phyloP scores from a whole-genome alignment of 2,329 filamentous ascomycete genomes.

The Sporothrix euskadiensis region DNA sequence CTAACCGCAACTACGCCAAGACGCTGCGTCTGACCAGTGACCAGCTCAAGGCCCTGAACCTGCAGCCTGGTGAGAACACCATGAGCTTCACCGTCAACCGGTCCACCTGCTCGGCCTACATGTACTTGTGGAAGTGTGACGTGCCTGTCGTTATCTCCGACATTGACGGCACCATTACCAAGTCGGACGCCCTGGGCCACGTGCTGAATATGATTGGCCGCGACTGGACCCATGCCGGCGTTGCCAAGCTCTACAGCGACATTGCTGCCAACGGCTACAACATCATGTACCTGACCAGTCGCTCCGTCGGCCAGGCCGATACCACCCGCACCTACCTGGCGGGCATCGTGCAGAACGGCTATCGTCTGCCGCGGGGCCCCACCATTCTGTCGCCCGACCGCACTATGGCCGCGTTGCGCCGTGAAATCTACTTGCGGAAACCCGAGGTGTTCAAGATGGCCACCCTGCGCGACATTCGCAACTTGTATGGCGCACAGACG shows the following conservation, averaged over 20 bases:
- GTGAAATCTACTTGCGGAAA: conserved; percentile 92
- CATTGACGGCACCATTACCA: conserved; percentile 98
- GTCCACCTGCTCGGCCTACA: conserved; percentile 85
- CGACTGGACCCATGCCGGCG: conserved; percentile 96
- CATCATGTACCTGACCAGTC: conserved; percentile 94
- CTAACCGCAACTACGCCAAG: conserved; percentile 90
- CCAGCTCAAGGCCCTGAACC: conserved; percentile 80
- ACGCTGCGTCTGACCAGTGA: conserved; percentile 93
- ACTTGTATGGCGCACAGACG: conserved; percentile 73
- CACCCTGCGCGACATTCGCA: conserved; percentile 89
- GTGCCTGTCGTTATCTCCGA: conserved; percentile 96
- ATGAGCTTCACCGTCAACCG: conserved; percentile 97
- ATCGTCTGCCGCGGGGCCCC: conserved; percentile 81
- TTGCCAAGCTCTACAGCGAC: conserved; percentile 95
- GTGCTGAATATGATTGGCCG: conserved; percentile 95
- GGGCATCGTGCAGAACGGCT: conserved; percentile 84
- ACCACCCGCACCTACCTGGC: conserved; percentile 86
- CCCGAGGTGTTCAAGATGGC: conserved; percentile 99
- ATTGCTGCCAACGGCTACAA: conserved; percentile 97
- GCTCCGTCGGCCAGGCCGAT: conserved; percentile 91
- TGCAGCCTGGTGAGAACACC: conserved; percentile 83
- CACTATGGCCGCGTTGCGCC: conserved; percentile 86
- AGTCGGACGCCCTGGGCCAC: conserved; percentile 91
- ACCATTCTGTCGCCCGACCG: conserved; percentile 94
- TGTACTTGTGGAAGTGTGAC: conserved; percentile 92